phyloP scores from a whole-genome alignment of 1,284 basidiomycete genomes.

The Fomitopsis pinicola region DNA sequence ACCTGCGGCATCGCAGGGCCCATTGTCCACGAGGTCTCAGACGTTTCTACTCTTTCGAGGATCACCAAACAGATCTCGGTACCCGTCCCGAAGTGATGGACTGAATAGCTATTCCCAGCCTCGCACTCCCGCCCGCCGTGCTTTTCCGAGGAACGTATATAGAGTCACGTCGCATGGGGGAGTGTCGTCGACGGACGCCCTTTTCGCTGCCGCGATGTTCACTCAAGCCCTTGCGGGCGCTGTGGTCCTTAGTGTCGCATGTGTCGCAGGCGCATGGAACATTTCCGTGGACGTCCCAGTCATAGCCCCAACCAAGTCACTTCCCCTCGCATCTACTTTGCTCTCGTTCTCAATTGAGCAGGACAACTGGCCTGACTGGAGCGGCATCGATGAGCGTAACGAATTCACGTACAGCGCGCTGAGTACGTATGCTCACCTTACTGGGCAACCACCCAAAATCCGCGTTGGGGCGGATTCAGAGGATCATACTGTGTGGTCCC shows the following conservation, averaged over 20 bases:
- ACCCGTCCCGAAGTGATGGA: background rate
- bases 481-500: constrained; percentile 54
- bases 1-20: background rate
- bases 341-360: constrained; percentile 68
- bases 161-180: background rate
- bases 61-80: background rate
- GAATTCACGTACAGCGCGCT: constrained; percentile 55
- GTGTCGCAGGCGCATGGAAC: constrained; percentile 5
- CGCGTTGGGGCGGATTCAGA: constrained; percentile 63
- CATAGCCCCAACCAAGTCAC: constrained; percentile 17
- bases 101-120: background rate
- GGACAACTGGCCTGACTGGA: constrained; percentile 65
- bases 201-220: background rate
- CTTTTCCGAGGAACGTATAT: background rate
- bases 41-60: background rate
- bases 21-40: background rate
- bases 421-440: constrained; percentile 48
- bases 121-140: background rate
- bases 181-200: background rate
- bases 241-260: background rate
- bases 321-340: constrained; percentile 30
- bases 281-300: constrained; percentile 23
- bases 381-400: constrained; percentile 44
- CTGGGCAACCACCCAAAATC: constrained; percentile 52
- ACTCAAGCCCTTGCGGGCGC: background rate